Base-by-base conservation (phyloP, 495 filamentous ascomycete genomes). In the Trichoderma virens region DNA sequence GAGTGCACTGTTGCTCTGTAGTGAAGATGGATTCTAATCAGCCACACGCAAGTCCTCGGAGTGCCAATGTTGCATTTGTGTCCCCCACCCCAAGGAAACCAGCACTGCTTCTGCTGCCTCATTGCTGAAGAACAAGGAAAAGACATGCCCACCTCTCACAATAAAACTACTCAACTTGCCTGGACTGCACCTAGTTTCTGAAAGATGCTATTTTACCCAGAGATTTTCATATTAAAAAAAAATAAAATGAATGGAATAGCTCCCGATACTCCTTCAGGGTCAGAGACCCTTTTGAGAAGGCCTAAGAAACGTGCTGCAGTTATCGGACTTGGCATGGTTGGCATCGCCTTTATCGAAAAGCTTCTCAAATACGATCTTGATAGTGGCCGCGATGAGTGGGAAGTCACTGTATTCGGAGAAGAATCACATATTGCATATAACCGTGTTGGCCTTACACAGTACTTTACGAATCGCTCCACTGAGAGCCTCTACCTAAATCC, bases 291-390 rank as follows among this genome's bases (percentile, higher is more conserved):
- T n/a, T n/a, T 20, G 43, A 3, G 18, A 20, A 20, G 43, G 20
- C 20, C 6, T 23, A 47, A 23, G 18, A 47, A 47, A 9, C 34
- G n/a, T 20, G 43, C 20, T 8, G 43, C 43, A 4, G 84, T 98
- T 35, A 91, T 96, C 30, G 93, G 93, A 9, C 75, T 98, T 75
- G 93, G 93, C 11, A 98, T 98, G 93, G 93, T 98, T 45, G 93
- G 92, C 27, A 90, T 97, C 63, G 86, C 90, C 56, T 93, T 97
- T 73, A 96, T 97, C 66, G 93, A 98, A 74, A 97, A 97, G 75
- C 73, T 97, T 32, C 82, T 97, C 70, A 97, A 96, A 68, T 85
- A 90, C 51, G 93, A 97, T 71, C 9, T 47, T 16, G 43, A 47
- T 1, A 47, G 43, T 23, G 43, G 84, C 84, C 0, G 86, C 89